Conservation (phyloP, 192 early-diverging fungal genomes). For the Phycomyces nitens region DNA sequence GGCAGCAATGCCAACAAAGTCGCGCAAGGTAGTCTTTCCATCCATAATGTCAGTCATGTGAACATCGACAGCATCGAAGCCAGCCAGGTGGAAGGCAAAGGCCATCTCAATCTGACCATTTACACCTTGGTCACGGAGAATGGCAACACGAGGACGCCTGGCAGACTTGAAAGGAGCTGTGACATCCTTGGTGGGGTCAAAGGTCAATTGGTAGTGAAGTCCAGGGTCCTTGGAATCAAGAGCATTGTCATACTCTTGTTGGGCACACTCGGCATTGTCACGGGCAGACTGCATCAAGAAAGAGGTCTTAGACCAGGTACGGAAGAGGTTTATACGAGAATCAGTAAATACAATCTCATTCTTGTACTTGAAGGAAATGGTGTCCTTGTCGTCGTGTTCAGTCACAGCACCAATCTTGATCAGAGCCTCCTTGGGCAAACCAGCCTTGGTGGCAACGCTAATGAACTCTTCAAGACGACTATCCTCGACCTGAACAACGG, state of each 20-base stretch:
- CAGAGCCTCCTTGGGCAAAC: slow-evolving; percentile 53
- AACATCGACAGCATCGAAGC: slow-evolving; percentile 92
- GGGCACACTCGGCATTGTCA: slow-evolving; percentile 85
- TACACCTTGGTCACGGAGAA: slow-evolving; percentile 97
- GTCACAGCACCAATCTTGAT: slow-evolving; percentile 62
- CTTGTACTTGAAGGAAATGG: slow-evolving; percentile 49
- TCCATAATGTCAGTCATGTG: slow-evolving; percentile 96
- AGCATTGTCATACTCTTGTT: slow-evolving; percentile 77
- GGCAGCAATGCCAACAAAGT: slow-evolving; percentile 85
- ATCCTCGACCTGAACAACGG: slow-evolving; percentile 83
- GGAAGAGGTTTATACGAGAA: slow-evolving; percentile 66
- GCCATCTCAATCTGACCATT: slow-evolving; percentile 96
- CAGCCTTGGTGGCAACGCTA: slow-evolving; percentile 43
- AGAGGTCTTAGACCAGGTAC: slow-evolving; percentile 88
- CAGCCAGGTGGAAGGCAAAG: slow-evolving; percentile 89
- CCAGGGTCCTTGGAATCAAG: slow-evolving; percentile 75
- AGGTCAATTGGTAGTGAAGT: slow-evolving; percentile 74
- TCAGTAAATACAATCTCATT: slow-evolving; percentile 50
- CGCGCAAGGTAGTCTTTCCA: slow-evolving; percentile 55
- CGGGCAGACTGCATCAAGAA: slow-evolving; percentile 86
- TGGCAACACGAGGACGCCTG: slow-evolving; percentile 78
- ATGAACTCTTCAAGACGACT: slow-evolving; percentile 52
- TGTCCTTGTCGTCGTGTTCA: slow-evolving; percentile 41
- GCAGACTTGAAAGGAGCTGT: slow-evolving; percentile 19
- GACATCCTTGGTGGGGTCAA: slow-evolving; percentile 60